Percentiles rank a stretch among this genome's conserved stretches.
Conservation (phyloP, 768 basidiomycete genomes). For the Mycena maculata region DNA sequence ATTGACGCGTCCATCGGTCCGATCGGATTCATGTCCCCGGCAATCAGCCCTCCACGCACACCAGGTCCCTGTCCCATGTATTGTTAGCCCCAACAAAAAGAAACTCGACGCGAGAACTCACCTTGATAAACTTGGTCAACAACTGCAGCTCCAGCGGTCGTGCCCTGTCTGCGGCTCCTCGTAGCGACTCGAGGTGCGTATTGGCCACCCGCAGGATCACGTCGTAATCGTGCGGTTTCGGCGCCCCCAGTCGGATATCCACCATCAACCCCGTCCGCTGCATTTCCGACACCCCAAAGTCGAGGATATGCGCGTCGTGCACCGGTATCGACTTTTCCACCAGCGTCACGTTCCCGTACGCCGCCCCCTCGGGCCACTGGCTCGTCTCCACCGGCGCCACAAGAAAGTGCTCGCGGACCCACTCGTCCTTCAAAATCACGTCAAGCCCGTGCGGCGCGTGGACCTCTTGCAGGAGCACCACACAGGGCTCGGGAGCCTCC, state of each 20-base stretch:
- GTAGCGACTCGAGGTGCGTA: conserved; percentile 79
- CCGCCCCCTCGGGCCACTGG: conserved; percentile 63
- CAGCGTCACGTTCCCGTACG: conserved; percentile 79
- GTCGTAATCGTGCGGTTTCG: conserved; percentile 48
- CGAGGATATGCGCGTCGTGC: conserved; percentile 58
- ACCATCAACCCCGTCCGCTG: conserved; percentile 67
- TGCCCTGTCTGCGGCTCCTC: conserved; percentile 52
- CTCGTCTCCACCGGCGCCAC: conserved; percentile 64
- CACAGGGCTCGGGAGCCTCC: conserved; percentile 66
- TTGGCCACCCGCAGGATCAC: conserved; percentile 73
- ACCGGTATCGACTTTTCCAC: conserved; percentile 65
- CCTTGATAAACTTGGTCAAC: conserved; percentile 62
- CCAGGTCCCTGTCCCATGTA: conserved; percentile 39
- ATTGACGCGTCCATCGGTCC: conserved; percentile 55
- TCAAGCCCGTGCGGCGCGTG: conserved; percentile 53
- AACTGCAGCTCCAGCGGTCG: conserved; percentile 64
- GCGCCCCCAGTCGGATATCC: conserved; percentile 59
- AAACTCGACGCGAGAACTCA: conserved; percentile 39
- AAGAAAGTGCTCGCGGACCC: conserved; percentile 72
- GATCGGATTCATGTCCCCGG: conserved; percentile 82
- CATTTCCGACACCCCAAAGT: conserved; percentile 64
- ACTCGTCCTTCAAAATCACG: conserved; percentile 64
- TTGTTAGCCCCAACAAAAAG: neutral
- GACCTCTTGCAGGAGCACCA: conserved; percentile 80
- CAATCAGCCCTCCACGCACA: conserved; percentile 69